phyloP scores from a whole-genome alignment of 495 filamentous ascomycete genomes.

The Aeminium ludgeri region DNA sequence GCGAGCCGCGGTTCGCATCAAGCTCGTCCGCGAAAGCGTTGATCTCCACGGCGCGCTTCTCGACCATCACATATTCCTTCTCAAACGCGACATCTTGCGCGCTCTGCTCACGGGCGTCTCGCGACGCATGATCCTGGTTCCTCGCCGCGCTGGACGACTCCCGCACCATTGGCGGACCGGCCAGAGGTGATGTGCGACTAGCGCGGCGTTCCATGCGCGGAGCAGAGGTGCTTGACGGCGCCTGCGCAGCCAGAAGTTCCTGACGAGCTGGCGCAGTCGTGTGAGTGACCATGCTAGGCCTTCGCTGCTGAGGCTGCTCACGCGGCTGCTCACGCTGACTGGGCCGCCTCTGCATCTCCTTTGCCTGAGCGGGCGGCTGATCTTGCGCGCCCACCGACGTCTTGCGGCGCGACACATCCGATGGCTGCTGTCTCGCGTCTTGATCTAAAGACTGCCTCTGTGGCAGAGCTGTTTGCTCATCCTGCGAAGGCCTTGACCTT shows the following conservation, averaged over 20 bases:
- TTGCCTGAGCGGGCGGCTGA: neutral
- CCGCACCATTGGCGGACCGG: constrained; percentile 29
- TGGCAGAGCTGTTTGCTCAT: constrained; percentile 1
- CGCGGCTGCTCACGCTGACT: constrained; percentile 10
- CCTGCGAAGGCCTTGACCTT: constrained; percentile 4
- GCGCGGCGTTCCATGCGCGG: constrained; percentile 31
- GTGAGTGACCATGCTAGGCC: constrained; percentile 29
- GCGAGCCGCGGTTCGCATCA: constrained; percentile 31
- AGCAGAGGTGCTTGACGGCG: constrained; percentile 3
- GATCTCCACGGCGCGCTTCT: constrained; percentile 86
- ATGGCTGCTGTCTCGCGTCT: neutral
- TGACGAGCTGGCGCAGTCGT: constrained; percentile 47
- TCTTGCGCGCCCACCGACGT: constrained; percentile 1
- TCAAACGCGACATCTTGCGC: constrained; percentile 81
- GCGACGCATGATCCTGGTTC: constrained; percentile 23
- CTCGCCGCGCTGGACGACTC: constrained; percentile 23
- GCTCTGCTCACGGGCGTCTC: constrained; percentile 53
- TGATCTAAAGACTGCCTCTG: constrained; percentile 7
- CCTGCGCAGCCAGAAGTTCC: constrained; percentile 27
- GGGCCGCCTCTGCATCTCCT: constrained; percentile 5
- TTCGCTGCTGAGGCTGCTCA: constrained; percentile 13
- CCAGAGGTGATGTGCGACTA: constrained; percentile 33
- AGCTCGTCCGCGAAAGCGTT: constrained; percentile 95
- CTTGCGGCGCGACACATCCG: constrained; percentile 1
- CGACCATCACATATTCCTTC: constrained; percentile 86